Evolutionary conservation across 176 grass and related monocot genomes (phyloP), one percentile per base, ranked within the genome.

Genomic region (Secale cereale): DNA sequence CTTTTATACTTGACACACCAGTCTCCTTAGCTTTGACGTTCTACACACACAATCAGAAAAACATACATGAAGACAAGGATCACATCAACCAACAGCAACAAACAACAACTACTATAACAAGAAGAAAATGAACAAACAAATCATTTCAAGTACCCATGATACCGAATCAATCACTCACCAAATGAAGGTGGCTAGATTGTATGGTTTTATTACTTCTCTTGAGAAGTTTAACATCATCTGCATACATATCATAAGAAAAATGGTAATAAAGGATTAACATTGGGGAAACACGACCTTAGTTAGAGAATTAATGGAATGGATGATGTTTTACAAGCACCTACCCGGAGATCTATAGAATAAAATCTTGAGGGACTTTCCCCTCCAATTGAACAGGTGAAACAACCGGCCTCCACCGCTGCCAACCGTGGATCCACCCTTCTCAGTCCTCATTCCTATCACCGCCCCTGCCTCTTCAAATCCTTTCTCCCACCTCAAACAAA

Each of bases 341-440:
- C 95, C 95, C 5, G 87, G 89, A 66, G 92, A 93, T 82, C 83
- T 88, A 40, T 90, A 86, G 84, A 97, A 97, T 25, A 97, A 62
- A 83, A 93, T 97, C 91, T 94, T 94, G 50, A 89, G 85, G 6
- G 95, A 97, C 70, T 97, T 97, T 22, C 90, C 80, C 56, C 93
- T 97, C 89, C 92, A 93, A 78, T 93, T 92, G 15, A 97, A 94
- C 39, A 97, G 77, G 80, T 97, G 86, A 82, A 93, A 93, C 71
- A 97, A 86, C n/a, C 88, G 88, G 14, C 86, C 74, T 26, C 83
- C 73, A 7, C 75, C 75, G 1, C 81, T 82, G 54, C 64, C 48
- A 67, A 89, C 60, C 69, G 86, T 91, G 5, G 86, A 77, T 59
- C 86, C 79, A 54, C 90, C 95, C 41, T 72, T 93, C 66, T 94